phyloP scores from a whole-genome alignment of 306 rosid species.

The Psophocarpus tetragonolobus region DNA sequence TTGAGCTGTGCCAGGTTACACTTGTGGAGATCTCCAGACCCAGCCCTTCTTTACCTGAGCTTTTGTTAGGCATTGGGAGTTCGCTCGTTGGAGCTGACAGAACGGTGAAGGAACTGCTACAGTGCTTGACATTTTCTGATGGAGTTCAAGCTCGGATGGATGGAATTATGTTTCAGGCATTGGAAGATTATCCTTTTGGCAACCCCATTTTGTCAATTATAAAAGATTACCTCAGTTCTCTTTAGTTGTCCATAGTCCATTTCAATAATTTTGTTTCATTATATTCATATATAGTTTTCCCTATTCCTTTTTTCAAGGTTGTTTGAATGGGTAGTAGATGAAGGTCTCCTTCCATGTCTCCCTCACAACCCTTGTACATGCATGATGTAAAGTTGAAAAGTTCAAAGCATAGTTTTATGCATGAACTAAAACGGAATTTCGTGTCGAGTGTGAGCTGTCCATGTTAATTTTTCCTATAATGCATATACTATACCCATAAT shows the following conservation, averaged over 20 bases:
- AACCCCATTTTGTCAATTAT: slow-evolving; percentile 65
- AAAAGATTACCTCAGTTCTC: slow-evolving; percentile 65
- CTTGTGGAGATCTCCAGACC: slow-evolving; percentile 79
- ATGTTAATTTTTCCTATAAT: neutral
- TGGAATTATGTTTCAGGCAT: slow-evolving; percentile 69
- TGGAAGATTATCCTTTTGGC: slow-evolving; percentile 60
- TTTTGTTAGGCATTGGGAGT: slow-evolving; percentile 63
- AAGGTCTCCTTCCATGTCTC: neutral
- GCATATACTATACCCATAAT: neutral
- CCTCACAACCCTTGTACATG: neutral
- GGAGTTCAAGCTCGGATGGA: slow-evolving; percentile 97
- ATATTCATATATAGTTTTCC: neutral
- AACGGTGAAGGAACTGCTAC: slow-evolving; percentile 62
- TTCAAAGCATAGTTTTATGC: neutral
- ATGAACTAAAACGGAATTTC: neutral
- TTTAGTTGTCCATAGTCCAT: slow-evolving; percentile 40
- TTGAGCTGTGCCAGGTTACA: slow-evolving; percentile 60
- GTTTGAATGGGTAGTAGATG: neutral
- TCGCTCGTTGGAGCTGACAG: slow-evolving; percentile 64
- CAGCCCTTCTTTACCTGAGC: slow-evolving; percentile 64
- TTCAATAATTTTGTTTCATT: neutral
- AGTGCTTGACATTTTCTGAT: slow-evolving; percentile 56
- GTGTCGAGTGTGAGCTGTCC: neutral
- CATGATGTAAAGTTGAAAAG: slow-evolving; percentile 7
- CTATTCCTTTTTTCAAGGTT: neutral